phyloP scores from a whole-genome alignment of 371 early-diverging fungal species.

The Phascolomyces articulosus region DNA sequence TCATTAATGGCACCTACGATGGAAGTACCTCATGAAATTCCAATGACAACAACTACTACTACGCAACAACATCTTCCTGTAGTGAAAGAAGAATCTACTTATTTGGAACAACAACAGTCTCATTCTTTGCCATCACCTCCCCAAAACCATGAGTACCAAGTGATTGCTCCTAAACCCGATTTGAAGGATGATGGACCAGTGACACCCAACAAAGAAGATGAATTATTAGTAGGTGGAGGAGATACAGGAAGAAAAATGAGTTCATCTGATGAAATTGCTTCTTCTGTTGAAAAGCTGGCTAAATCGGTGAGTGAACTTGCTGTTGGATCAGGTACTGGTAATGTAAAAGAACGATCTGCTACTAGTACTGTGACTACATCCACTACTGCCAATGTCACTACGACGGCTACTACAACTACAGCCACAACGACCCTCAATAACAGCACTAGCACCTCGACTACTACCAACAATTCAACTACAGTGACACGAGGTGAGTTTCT shows the following conservation, averaged over 20 bases:
- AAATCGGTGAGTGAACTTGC: conserved; percentile 27
- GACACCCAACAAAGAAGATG: background rate
- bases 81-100: background rate
- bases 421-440: conserved; percentile 2
- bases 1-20: background rate
- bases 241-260: background rate
- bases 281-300: conserved; percentile 31
- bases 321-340: background rate
- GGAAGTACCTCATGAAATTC: conserved; percentile 2
- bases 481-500: background rate
- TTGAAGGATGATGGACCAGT: conserved; percentile 14
- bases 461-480: background rate
- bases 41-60: background rate
- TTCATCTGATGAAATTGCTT: conserved; percentile 14
- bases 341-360: conserved; percentile 4
- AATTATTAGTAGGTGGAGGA: background rate
- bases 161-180: conserved; percentile 20
- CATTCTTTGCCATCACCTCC: background rate
- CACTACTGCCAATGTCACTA: background rate
- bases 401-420: background rate
- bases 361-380: background rate
- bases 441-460: background rate
- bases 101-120: background rate
- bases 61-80: background rate
- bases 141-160: background rate